Conservation (phyloP, 805 yeast genomes). For the Candida montana region DNA sequence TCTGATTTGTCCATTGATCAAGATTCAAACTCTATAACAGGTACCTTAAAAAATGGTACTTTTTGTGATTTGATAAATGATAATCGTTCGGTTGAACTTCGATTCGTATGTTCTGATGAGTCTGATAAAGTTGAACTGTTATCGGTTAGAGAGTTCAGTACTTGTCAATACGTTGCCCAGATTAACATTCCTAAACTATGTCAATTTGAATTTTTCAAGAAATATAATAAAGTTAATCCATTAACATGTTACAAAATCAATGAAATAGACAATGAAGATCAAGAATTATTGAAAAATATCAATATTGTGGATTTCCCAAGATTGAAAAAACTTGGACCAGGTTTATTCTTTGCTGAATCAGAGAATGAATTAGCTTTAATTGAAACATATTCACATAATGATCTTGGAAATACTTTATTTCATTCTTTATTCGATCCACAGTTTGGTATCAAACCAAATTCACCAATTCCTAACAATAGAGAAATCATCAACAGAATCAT, state of each 20-base stretch:
- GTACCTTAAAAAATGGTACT: slow-evolving; percentile 14
- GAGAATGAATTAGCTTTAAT: not conserved
- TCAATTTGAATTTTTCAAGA: slow-evolving; percentile 16
- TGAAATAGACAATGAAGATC: too few species aligned
- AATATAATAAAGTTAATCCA: not conserved
- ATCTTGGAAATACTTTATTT: not conserved
- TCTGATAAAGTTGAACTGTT: slow-evolving; percentile 1
- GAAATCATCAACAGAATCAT: not conserved
- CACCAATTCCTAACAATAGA: not conserved
- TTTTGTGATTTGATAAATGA: slow-evolving; percentile 23
- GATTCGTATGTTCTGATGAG: slow-evolving; percentile 18
- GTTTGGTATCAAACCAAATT: not conserved
- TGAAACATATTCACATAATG: not conserved
- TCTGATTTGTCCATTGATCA: slow-evolving; percentile 1
- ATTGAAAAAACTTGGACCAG: not conserved
- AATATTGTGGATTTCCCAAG: not conserved
- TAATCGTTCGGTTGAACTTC: slow-evolving; percentile 19
- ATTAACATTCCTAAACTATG: slow-evolving; percentile 20
- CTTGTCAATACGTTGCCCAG: slow-evolving; percentile 21
- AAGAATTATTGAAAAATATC: too few species aligned
- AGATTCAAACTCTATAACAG: not conserved
- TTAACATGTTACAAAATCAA: slow-evolving; percentile 1
- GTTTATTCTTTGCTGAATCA: slow-evolving; percentile 3
- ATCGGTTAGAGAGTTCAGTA: slow-evolving; percentile 16
- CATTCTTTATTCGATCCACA: not conserved